Conservation (phyloP, 73 alveolate species). For the Tetrahymena elliotti region DNA sequence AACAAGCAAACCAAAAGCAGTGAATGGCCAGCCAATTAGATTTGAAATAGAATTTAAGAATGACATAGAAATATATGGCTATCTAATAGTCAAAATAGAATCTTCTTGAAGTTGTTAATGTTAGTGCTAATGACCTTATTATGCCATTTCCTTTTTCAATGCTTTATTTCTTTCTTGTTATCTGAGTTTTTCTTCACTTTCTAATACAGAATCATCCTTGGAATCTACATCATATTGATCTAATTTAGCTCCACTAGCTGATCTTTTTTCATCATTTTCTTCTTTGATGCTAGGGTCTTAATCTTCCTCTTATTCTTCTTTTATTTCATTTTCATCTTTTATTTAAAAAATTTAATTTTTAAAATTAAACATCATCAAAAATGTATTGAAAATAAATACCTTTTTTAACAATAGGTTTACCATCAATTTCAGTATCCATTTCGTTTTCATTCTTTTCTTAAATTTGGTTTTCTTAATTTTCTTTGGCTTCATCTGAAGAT, state of each 20-base stretch:
- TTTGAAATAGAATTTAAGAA: background rate
- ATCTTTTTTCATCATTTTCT: background rate
- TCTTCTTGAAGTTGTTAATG: background rate
- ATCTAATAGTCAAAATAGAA: background rate
- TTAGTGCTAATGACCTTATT: background rate
- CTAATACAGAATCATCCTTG: background rate
- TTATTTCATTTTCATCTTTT: background rate
- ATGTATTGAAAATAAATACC: background rate
- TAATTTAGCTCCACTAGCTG: background rate
- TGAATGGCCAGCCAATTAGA: background rate
- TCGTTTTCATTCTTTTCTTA: background rate
- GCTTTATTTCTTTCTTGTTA: background rate
- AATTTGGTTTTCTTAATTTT: background rate
- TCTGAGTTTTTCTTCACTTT: background rate
- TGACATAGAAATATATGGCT: background rate
- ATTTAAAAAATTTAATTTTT: background rate
- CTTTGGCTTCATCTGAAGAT: background rate
- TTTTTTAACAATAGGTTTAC: background rate
- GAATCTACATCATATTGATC: background rate
- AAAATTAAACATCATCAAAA: background rate
- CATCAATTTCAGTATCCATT: background rate
- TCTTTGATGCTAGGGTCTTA: background rate
- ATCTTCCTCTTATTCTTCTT: background rate
- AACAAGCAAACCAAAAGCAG: background rate
- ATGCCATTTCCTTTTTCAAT: background rate